These are phyloP conservation scores for Salvia hispanica DNA, from an alignment of 257 asterid genomes.

Conservation along the genomic window DNA sequence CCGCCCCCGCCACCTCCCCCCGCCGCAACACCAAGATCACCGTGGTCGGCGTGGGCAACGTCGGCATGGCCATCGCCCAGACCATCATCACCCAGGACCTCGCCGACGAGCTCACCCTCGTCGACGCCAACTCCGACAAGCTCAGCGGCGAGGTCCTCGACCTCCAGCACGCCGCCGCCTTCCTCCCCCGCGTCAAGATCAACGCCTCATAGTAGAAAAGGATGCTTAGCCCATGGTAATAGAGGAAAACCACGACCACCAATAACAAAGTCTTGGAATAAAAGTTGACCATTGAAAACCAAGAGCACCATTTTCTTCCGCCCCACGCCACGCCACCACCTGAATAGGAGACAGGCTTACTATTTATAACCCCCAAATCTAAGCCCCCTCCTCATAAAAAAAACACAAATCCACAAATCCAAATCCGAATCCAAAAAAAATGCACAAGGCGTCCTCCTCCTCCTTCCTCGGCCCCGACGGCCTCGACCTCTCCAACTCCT, in stretches of 20 bases:
- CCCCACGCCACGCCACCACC: too few species aligned
- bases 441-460: constrained; percentile 59
- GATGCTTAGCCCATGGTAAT: too few species aligned
- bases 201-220: too few species aligned
- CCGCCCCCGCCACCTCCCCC: constrained; percentile 46
- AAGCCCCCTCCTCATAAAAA: neutral
- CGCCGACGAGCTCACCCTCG: constrained; percentile 73
- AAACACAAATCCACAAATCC: neutral
- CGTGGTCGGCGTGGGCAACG: constrained; percentile 87
- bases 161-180: constrained; percentile 92
- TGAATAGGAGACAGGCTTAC: too few species aligned
- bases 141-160: constrained; percentile 90
- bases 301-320: too few species aligned
- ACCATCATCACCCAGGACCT: constrained; percentile 88
- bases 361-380: too few species aligned
- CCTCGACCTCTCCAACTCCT: constrained; percentile 56
- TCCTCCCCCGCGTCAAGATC: constrained; percentile 80
- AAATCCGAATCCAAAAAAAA: neutral
- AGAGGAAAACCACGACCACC: too few species aligned
- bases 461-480: constrained; percentile 80
- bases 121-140: constrained; percentile 70
- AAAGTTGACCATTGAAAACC: too few species aligned
- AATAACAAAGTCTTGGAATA: too few species aligned
- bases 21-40: constrained; percentile 72
- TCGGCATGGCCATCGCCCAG: constrained; percentile 95